Conservation (phyloP, 352 stramenopile species). For the Globisporangium okanoganense region DNA sequence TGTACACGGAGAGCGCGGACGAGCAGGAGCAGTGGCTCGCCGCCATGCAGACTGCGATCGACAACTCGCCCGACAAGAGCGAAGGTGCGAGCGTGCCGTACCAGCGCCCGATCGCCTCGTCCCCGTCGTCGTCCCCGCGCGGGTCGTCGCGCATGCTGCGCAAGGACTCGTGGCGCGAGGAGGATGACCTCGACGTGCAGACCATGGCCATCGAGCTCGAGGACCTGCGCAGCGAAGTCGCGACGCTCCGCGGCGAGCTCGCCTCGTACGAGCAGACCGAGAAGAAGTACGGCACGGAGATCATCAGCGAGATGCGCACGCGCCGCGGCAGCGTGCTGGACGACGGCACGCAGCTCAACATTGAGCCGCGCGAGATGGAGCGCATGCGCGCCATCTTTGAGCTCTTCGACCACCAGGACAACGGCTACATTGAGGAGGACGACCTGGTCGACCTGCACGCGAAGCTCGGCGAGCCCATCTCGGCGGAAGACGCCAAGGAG, state of each 20-base stretch:
- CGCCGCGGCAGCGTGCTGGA: slow-evolving; percentile 70
- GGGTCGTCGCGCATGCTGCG: slow-evolving; percentile 38
- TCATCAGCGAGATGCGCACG: slow-evolving; percentile 39
- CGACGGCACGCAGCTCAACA: slow-evolving; percentile 73
- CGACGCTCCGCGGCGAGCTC: slow-evolving; percentile 65
- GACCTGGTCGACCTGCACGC: slow-evolving; percentile 78
- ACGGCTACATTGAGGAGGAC: slow-evolving; percentile 74
- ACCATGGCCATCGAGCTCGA: slow-evolving; percentile 66
- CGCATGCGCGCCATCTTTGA: slow-evolving; percentile 84
- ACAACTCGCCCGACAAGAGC: slow-evolving; percentile 62
- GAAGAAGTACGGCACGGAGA: slow-evolving; percentile 66
- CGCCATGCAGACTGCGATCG: slow-evolving; percentile 65
- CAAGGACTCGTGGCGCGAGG: slow-evolving; percentile 76
- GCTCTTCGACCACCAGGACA: slow-evolving; percentile 78
- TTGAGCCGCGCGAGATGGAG: slow-evolving; percentile 81
- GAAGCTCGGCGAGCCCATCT: slow-evolving; percentile 82
- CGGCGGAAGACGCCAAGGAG: slow-evolving; percentile 62
- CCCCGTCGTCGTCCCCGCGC: slow-evolving; percentile 54
- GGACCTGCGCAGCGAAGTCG: slow-evolving; percentile 68
- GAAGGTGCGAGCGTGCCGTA: slow-evolving; percentile 64
- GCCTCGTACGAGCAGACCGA: slow-evolving; percentile 76
- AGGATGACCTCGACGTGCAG: slow-evolving; percentile 59
- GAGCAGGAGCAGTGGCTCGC: slow-evolving; percentile 67
- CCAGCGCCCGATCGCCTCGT: slow-evolving; percentile 62
- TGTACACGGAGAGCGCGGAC: slow-evolving; percentile 74